phyloP scores from a whole-genome alignment of 139 green algal species.

The Chlamydomonas incerta region DNA sequence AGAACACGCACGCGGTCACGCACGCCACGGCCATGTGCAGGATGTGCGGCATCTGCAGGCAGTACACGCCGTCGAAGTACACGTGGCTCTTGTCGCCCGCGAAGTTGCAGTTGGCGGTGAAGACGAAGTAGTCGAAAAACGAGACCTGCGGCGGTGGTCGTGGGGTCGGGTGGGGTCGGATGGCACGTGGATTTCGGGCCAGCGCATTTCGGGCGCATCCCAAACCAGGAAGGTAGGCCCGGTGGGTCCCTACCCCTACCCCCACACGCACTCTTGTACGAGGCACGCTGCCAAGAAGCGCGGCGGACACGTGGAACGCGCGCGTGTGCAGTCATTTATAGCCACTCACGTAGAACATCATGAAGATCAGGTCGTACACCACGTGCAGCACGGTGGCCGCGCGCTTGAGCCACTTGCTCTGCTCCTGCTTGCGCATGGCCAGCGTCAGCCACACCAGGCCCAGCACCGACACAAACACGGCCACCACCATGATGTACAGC shows the following conservation, averaged over 20 bases:
- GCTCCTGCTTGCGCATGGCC: constrained; percentile 22
- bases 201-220: too few species aligned
- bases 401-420: not conserved
- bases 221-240: not conserved
- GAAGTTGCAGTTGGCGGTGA: constrained; percentile 32
- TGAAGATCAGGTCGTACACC: constrained; percentile 5
- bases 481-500: constrained; percentile 1
- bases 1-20: not conserved
- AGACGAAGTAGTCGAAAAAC: constrained; percentile 36
- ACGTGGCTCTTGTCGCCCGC: not conserved
- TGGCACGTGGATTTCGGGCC: too few species aligned
- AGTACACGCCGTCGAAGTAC: constrained; percentile 28
- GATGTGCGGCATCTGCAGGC: constrained; percentile 52
- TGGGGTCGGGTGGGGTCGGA: not conserved
- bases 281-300: too few species aligned
- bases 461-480: not conserved
- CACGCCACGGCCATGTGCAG: constrained; percentile 25
- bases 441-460: constrained; percentile 17
- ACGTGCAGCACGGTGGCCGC: not conserved
- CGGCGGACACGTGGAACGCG: too few species aligned
- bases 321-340: too few species aligned
- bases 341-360: constrained; percentile 6
- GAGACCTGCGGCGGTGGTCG: not conserved
- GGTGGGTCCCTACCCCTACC: too few species aligned
- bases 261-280: too few species aligned